phyloP scores from a whole-genome alignment of 2,329 filamentous ascomycete genomes.

The Trichoderma sp. region DNA sequence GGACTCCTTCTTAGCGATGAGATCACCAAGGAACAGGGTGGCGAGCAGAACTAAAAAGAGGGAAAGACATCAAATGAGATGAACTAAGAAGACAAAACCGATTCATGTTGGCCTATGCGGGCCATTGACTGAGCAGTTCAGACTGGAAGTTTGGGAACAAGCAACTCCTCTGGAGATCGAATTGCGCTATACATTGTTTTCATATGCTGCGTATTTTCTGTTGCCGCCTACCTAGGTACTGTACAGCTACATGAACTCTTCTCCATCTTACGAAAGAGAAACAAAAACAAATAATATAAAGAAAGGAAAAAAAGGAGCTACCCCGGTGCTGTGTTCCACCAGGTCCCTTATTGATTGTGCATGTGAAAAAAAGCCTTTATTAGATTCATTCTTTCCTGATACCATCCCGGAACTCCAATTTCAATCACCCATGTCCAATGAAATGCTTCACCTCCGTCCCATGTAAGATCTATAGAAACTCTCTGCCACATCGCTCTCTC shows the following conservation, averaged over 20 bases:
- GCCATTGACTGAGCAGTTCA: background rate
- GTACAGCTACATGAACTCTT: conserved; percentile 38
- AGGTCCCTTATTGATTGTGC: conserved; percentile 5
- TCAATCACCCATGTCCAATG: conserved; percentile 23
- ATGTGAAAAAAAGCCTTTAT: conserved; percentile 21
- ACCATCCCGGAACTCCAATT: conserved; percentile 21
- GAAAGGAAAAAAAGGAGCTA: conserved; percentile 5
- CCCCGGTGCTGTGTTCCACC: conserved; percentile 19
- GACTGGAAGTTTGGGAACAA: background rate
- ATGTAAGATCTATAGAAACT: conserved; percentile 90
- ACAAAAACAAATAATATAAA: background rate
- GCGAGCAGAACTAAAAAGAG: conserved; percentile 59
- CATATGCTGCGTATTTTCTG: background rate
- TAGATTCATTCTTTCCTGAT: conserved; percentile 21
- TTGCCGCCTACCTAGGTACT: conserved; percentile 32
- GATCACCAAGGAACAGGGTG: conserved; percentile 69
- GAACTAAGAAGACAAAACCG: conserved; percentile 16
- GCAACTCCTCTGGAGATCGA: background rate
- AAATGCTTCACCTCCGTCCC: conserved; percentile 58
- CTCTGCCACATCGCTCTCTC: conserved; percentile 72
- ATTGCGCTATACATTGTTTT: background rate
- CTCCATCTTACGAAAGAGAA: background rate
- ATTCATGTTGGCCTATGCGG: background rate
- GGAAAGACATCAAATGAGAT: background rate
- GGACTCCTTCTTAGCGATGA: conserved; percentile 60